These are phyloP conservation scores for Xylariaceae sp. DNA, from an alignment of 2,329 filamentous ascomycete species.

Conservation along the genomic window DNA sequence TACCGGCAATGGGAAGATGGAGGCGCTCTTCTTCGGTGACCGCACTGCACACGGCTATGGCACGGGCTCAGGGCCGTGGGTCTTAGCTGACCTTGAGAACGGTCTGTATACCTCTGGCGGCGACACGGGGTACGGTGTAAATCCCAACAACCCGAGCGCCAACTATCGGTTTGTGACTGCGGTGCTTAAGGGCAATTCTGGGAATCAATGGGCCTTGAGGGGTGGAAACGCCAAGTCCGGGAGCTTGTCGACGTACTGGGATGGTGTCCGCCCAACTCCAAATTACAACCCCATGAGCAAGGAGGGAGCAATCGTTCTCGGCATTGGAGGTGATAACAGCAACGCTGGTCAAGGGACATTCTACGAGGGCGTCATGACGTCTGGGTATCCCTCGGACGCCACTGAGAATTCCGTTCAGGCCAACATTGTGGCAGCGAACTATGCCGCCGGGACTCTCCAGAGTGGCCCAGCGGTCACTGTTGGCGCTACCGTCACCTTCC, in stretches of 20 bases:
- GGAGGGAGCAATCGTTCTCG: constrained; percentile 63
- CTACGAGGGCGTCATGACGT: constrained; percentile 64
- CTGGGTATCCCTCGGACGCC: constrained; percentile 57
- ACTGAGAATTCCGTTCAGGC: constrained; percentile 58
- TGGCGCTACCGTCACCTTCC: background rate
- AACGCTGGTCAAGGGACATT: constrained; percentile 58
- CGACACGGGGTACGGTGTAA: constrained; percentile 41
- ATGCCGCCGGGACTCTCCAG: constrained; percentile 42
- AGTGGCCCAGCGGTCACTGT: background rate
- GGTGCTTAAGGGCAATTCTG: constrained; percentile 51
- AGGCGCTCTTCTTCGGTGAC: constrained; percentile 63
- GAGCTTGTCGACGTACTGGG: constrained; percentile 56
- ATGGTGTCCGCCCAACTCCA: constrained; percentile 47
- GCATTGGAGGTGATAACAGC: constrained; percentile 66
- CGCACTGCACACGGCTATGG: constrained; percentile 54
- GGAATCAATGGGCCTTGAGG: constrained; percentile 56
- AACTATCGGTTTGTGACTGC: constrained; percentile 56
- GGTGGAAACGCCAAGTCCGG: constrained; percentile 56
- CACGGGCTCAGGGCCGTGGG: constrained; percentile 59
- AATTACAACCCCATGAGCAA: constrained; percentile 63
- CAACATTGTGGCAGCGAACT: constrained; percentile 58
- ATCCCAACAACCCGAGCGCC: constrained; percentile 47
- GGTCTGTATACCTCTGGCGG: constrained; percentile 56
- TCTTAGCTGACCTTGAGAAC: constrained; percentile 68
- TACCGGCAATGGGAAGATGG: constrained; percentile 65